A percentile compares a stretch with the other conserved stretches of the same genome.
Conservation (phyloP, 768 basidiomycete species). For the Lentinula guzmanii region DNA sequence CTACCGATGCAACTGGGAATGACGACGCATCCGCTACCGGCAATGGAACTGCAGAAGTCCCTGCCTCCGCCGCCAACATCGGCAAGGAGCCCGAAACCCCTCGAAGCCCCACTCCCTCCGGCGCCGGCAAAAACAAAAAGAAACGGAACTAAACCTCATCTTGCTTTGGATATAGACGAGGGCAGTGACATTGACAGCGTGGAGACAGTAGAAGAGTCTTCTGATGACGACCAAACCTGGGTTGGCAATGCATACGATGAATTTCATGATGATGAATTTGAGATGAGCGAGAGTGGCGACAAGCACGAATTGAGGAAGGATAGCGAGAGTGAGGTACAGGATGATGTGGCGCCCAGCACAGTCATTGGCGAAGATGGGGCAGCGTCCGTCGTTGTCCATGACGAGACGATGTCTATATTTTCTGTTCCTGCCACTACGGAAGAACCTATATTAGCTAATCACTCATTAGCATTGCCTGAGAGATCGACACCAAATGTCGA, state of each 20-base stretch:
- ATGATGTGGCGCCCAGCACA: not conserved
- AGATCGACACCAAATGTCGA: not conserved
- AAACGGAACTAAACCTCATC: not conserved
- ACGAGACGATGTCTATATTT: not conserved
- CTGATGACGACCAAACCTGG: constrained; percentile 1
- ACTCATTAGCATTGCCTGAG: too few species aligned
- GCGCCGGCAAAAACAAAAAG: not conserved
- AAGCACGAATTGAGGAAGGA: not conserved
- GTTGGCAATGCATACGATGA: constrained; percentile 1
- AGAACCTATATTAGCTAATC: too few species aligned
- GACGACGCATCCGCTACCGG: not conserved
- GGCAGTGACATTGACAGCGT: not conserved
- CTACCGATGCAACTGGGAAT: not conserved
- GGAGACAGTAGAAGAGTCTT: not conserved
- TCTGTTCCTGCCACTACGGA: not conserved
- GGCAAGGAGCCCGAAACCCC: not conserved
- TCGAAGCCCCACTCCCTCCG: constrained; percentile 4
- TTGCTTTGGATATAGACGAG: not conserved
- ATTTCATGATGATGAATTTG: constrained; percentile 2
- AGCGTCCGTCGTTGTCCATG: not conserved
- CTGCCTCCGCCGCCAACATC: constrained; percentile 1
- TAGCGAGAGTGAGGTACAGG: not conserved
- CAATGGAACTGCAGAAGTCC: constrained; percentile 2
- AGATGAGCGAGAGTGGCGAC: not conserved
- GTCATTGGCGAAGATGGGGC: not conserved